Base-by-base conservation (phyloP, 768 basidiomycete genomes). In the Boletus coccyginus region DNA sequence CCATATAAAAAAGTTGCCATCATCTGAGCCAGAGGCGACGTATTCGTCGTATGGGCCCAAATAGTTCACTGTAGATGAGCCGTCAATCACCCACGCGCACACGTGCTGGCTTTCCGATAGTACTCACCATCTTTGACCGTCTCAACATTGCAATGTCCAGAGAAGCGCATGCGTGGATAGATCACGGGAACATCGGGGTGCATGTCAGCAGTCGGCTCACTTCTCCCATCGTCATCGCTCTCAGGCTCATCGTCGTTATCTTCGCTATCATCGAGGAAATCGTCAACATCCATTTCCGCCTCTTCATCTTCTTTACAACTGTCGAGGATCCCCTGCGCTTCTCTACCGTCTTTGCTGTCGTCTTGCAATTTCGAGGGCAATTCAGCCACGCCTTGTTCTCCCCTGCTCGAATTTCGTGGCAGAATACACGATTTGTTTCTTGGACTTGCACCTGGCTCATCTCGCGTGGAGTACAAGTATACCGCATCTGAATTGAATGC, bases 1-100 rank as follows among this genome's bases (percentile, higher is more conserved):
- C 93, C 93, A 96, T 14, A 94, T 76, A 68, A 96, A 96, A 70
- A 89, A 86, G 66, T 90, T 86, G 1, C 90, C 90, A 60, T 94
- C 92, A 64, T 96, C 93, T 5, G 88, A 92, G 8, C 93, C 93
- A 24, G 91, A 92, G 13, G 82, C 77, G 21, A 95, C 81, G 55
- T 79, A 90, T 70, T 94, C 88, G 51, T 92, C 88, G 42, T 73
- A 71, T 7, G 87, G 85, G 0, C 93, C 93, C 39, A 94, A 72
- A 67, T 92, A 94, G 68, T 92, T 94, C 38, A 92, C 92, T 93
- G 56, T 1, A 55, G 53, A 54, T 17, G n/a, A 49, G 27, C 8
- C 24, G 12, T 16, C 24, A 35, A 47, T 58, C 46, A 50, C 38
- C 33, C 53, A 46, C 36, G 21, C 17, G 9, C 32, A 40, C 19